Conservation (phyloP, 495 filamentous ascomycete species). For the Umbilicaria muhlenbergii region DNA sequence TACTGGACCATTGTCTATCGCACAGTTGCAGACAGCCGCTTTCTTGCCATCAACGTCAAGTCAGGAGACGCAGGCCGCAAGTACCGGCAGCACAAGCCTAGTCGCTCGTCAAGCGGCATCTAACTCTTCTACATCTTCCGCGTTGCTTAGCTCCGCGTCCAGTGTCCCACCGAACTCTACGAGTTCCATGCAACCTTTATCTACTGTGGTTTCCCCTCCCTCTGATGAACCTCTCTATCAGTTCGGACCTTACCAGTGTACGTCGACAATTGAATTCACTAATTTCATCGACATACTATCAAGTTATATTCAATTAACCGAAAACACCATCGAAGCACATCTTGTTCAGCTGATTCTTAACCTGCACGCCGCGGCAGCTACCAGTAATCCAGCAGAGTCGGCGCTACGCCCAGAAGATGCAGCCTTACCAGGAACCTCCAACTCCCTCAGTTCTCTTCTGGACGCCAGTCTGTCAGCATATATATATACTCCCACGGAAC, state of each 20-base stretch:
- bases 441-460: constrained; percentile 22
- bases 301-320: constrained; percentile 31
- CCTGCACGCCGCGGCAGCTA: constrained; percentile 38
- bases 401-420: constrained; percentile 17
- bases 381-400: constrained; percentile 22
- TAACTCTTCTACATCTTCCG: constrained; percentile 8
- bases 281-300: constrained; percentile 30
- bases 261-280: constrained; percentile 28
- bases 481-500: constrained; percentile 35
- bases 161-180: constrained; percentile 15
- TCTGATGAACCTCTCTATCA: constrained; percentile 26
- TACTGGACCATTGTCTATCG: too few relatives aligned
- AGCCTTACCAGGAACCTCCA: constrained; percentile 21
- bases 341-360: constrained; percentile 36
- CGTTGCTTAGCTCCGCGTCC: constrained; percentile 10
- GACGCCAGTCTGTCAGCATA: constrained; percentile 26
- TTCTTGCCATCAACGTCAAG: background rate
- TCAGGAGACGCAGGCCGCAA: constrained; percentile 6
- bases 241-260: constrained; percentile 43
- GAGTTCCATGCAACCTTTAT: constrained; percentile 13
- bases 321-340: constrained; percentile 28
- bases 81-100: constrained; percentile 14
- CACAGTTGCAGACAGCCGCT: background rate
- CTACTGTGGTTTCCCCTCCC: constrained; percentile 17
- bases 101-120: constrained; percentile 4